Base-by-base conservation (phyloP, 805 yeast species). In the Wickerhamiella slavikovae region DNA sequence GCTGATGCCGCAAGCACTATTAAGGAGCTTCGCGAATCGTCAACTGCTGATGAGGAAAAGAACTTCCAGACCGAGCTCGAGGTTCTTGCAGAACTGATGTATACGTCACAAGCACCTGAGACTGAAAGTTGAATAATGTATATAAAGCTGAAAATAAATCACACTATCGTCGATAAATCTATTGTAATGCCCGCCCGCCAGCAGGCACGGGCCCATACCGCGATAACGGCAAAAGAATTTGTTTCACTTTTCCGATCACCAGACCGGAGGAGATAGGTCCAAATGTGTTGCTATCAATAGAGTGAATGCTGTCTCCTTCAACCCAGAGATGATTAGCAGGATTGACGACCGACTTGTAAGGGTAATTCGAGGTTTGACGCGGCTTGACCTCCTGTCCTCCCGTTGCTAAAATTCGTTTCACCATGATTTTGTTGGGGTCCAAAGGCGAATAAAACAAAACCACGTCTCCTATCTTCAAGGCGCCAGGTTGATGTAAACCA, bases 321-420 rank as follows among this genome's bases (percentile, higher is more conserved):
- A 82, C 82, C 95, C 95, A 85, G 5, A 79, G 41, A 46, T 85
- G 95, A 42, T 70, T 73, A 31, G 75, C 52, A 2, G 94, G 94
- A 2, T 85, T 55, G 20, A 54, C 49, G 4, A 73, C 71, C 25
- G 57, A 52, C 2, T 59, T 55, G 44, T 70, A 62, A 4, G 91
- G 80, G 44, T 78, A 79, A 32, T 29, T 29, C 20, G 40, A 29
- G 4, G 37, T 33, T 12, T 38, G 38, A 16, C 73, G 57, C 2
- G 92, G 69, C 5, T 51, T 43, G 0, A 83, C 60, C 3, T 57
- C 44, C 39, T 82, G 92, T 15, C 89, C 85, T 31, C 67, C 79
- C 2, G 68, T 41, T 0, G 75, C 95, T 35, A 74, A 65, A 4
- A 85, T 64, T 21, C 96, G 56, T 51, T 85, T 85, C 19, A 89